These are phyloP conservation scores for Oryza brachyantha DNA, from an alignment of 176 grass and related monocot species.

Conservation along the genomic window DNA sequence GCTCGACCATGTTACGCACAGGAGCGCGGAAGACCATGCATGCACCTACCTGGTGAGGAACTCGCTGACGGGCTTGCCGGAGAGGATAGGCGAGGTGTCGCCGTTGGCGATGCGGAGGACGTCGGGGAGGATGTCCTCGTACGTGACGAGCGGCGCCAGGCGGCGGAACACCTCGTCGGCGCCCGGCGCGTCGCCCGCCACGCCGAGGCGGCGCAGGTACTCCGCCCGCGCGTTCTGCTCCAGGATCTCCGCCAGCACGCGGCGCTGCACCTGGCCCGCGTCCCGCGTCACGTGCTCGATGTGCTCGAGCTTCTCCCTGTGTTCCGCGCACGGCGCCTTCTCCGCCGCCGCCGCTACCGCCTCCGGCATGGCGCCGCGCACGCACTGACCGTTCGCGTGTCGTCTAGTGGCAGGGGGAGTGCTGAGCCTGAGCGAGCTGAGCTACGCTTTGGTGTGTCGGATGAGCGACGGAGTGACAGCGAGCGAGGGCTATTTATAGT, in stretches of 20 bases:
- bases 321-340: conserved; percentile 10
- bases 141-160: conserved; percentile 50
- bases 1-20: background rate
- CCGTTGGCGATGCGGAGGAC: conserved; percentile 61
- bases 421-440: background rate
- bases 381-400: background rate
- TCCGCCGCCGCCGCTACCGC: background rate
- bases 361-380: conserved; percentile 33
- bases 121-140: conserved; percentile 63
- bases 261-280: conserved; percentile 32
- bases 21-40: background rate
- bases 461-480: background rate
- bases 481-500: background rate
- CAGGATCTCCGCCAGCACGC: conserved; percentile 48
- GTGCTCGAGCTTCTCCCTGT: conserved; percentile 42
- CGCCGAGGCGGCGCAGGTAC: conserved; percentile 49
- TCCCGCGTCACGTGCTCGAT: conserved; percentile 49
- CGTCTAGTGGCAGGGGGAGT: background rate
- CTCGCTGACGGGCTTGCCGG: conserved; percentile 53
- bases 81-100: conserved; percentile 57
- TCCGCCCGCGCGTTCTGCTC: conserved; percentile 55
- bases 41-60: conserved; percentile 53
- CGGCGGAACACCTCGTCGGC: conserved; percentile 40
- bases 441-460: background rate
- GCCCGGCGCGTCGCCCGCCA: conserved; percentile 26